Percentiles rank a stretch among this genome's conserved stretches.
Evolutionary conservation across 2,329 filamentous ascomycete genomes (phyloP).

Genomic region (Lachnellula willkommii): DNA sequence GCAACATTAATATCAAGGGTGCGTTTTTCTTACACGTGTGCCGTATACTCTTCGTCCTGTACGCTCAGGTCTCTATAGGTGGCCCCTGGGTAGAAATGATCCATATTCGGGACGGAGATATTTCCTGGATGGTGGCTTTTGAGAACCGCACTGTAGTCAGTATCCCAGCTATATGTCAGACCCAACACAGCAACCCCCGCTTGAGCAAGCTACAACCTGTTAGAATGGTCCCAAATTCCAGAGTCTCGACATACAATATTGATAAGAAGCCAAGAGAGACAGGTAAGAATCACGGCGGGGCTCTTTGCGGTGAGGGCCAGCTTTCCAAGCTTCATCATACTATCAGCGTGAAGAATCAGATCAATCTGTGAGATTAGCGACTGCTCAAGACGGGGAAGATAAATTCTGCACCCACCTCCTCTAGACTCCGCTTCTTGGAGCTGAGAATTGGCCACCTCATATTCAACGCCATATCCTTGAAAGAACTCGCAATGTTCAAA

Average conservation of each 20-base stretch:
- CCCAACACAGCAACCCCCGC: slow-evolving; percentile 39
- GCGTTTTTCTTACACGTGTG: slow-evolving; percentile 33
- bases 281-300: slow-evolving; percentile 27
- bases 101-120: slow-evolving; percentile 36
- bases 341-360: slow-evolving; percentile 31
- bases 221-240: not conserved
- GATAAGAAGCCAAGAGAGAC: slow-evolving; percentile 30
- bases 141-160: slow-evolving; percentile 30
- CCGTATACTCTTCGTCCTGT: slow-evolving; percentile 38
- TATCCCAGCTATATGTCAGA: slow-evolving; percentile 39
- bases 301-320: slow-evolving; percentile 28
- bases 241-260: slow-evolving; percentile 27
- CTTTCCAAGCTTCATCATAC: slow-evolving; percentile 28
- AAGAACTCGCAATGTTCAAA: slow-evolving; percentile 38
- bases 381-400: not conserved
- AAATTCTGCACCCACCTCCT: slow-evolving; percentile 33
- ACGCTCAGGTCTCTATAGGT: slow-evolving; percentile 20
- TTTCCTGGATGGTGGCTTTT: slow-evolving; percentile 30
- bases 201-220: slow-evolving; percentile 35
- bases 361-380: slow-evolving; percentile 25
- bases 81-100: slow-evolving; percentile 31
- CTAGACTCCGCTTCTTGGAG: slow-evolving; percentile 32
- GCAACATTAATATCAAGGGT: not conserved
- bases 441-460: slow-evolving; percentile 44
- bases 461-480: slow-evolving; percentile 41